Conservation (phyloP, 805 yeast genomes). For the Suhomyces faveliae region DNA sequence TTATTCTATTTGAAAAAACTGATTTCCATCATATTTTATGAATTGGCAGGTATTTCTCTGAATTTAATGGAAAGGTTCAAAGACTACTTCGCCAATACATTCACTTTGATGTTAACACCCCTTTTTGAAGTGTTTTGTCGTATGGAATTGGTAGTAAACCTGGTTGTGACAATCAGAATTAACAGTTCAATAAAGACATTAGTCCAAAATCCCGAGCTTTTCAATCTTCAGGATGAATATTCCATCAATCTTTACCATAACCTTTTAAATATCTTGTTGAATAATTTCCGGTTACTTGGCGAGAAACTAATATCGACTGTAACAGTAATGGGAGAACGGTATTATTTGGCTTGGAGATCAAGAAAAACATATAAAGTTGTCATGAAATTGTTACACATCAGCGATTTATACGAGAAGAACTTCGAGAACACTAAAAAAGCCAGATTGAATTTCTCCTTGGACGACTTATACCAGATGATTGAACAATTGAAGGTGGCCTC, state of each 20-base stretch:
- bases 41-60: constrained; percentile 10
- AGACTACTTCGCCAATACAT: constrained; percentile 1
- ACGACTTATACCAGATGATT: not conserved
- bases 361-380: not conserved
- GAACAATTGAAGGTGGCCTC: not conserved
- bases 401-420: not conserved
- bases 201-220: not conserved
- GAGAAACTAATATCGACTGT: not conserved
- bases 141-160: constrained; percentile 6
- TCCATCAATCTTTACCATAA: not conserved
- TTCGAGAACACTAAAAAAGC: not conserved
- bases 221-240: not conserved
- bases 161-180: constrained; percentile 7
- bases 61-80: not conserved
- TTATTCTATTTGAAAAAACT: constrained; percentile 18
- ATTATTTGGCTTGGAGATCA: constrained; percentile 10
- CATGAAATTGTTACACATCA: not conserved
- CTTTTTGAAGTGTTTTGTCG: constrained; percentile 3
- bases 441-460: not conserved
- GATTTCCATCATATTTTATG: constrained; percentile 12
- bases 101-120: constrained; percentile 7
- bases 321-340: constrained; percentile 4
- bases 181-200: constrained; percentile 1
- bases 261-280: not conserved
- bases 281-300: not conserved